A percentile compares a stretch with the other conserved stretches of the same genome.
These are phyloP conservation scores for Alternaria atra DNA, from an alignment of 2,329 filamentous ascomycete genomes.

Conservation along the genomic window DNA sequence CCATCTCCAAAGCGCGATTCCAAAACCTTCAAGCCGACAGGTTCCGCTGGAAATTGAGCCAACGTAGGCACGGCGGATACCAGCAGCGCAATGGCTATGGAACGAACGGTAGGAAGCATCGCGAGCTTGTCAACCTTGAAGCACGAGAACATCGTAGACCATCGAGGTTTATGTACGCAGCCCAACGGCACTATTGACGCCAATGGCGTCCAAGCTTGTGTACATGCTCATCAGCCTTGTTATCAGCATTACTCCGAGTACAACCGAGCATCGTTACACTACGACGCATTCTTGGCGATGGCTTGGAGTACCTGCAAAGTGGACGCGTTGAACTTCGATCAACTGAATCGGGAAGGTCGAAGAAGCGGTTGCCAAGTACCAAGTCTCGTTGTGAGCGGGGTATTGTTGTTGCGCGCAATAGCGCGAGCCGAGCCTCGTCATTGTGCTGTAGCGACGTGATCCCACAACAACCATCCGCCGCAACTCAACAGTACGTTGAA, in stretches of 20 bases:
- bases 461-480: background rate
- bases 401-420: constrained; percentile 6
- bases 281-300: constrained; percentile 1
- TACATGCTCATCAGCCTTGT: constrained; percentile 4
- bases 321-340: constrained; percentile 1
- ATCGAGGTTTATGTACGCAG: constrained; percentile 6
- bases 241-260: background rate
- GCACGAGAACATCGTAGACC: background rate
- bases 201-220: constrained; percentile 7
- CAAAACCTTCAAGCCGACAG: constrained; percentile 24
- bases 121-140: constrained; percentile 1
- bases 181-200: background rate
- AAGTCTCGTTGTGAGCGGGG: constrained; percentile 10
- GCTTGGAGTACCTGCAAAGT: constrained; percentile 3
- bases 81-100: constrained; percentile 15
- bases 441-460: background rate
- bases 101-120: constrained; percentile 11
- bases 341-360: constrained; percentile 11
- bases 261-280: background rate
- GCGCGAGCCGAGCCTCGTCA: constrained; percentile 6
- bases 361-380: constrained; percentile 5
- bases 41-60: constrained; percentile 26
- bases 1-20: constrained; percentile 33
- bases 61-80: constrained; percentile 8
- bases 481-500: background rate